A percentile compares a stretch with the other conserved stretches of the same genome.
Conservation (phyloP, 345 rosid genomes). For the Erysimum cheiranthoides region DNA sequence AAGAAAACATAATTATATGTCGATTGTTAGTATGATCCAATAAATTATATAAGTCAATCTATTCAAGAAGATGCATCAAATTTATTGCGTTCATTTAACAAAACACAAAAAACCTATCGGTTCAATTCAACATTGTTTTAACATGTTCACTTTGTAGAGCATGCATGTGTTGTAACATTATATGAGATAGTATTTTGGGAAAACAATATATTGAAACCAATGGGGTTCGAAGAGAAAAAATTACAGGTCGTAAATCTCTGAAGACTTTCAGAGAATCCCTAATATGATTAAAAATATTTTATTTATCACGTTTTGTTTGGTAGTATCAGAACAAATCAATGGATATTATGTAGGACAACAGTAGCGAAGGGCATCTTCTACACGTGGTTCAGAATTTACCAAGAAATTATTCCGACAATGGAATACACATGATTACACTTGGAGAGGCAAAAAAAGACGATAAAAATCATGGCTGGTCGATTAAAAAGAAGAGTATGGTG, state of each 20-base stretch:
- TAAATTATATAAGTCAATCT: neutral
- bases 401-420: neutral
- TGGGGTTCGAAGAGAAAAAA: no score
- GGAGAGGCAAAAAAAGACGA: neutral
- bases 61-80: neutral
- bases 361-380: neutral
- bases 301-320: neutral
- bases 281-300: neutral
- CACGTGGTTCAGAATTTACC: neutral
- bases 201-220: neutral
- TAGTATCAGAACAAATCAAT: neutral
- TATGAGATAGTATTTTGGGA: neutral
- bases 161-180: neutral
- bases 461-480: neutral
- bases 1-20: no score
- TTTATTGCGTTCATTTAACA: neutral
- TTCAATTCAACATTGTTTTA: neutral
- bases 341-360: slow-evolving; percentile 7
- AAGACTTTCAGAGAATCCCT: neutral
- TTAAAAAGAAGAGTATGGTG: neutral
- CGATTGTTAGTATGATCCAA: no score
- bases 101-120: no score
- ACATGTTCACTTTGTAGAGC: neutral
- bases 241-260: neutral
- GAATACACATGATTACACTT: slow-evolving; percentile 11